Percentiles rank a stretch among this genome's conserved stretches.
These are phyloP conservation scores for Colletotrichum musicola DNA, from an alignment of 2,329 filamentous ascomycete species.

Conservation along the genomic window DNA sequence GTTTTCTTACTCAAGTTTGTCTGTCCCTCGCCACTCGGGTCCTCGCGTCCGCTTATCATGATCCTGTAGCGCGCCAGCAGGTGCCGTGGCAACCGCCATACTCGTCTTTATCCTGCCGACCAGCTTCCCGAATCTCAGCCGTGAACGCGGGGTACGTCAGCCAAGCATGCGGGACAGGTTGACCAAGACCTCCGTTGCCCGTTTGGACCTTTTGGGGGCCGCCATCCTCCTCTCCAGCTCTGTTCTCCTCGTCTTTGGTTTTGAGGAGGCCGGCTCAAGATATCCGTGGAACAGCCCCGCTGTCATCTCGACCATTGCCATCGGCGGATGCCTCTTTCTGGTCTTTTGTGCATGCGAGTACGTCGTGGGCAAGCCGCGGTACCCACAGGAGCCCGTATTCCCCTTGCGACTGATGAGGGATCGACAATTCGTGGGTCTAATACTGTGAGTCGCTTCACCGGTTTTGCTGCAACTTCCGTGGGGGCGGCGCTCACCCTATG, in stretches of 20 bases:
- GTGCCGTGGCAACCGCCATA: conserved; percentile 44
- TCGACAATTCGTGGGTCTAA: conserved; percentile 47
- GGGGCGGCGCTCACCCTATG: neutral
- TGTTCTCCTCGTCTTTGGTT: conserved; percentile 58
- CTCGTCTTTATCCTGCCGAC: conserved; percentile 45
- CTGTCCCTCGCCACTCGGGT: neutral
- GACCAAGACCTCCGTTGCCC: conserved; percentile 27
- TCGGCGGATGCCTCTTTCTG: conserved; percentile 47
- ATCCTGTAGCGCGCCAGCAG: conserved; percentile 46
- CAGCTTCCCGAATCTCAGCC: conserved; percentile 43
- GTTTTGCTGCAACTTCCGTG: conserved; percentile 14
- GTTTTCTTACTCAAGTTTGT: conserved; percentile 61
- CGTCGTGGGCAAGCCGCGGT: conserved; percentile 38
- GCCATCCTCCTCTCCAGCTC: conserved; percentile 54
- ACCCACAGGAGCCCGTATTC: conserved; percentile 50
- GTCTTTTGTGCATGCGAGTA: conserved; percentile 48
- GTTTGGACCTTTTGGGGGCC: conserved; percentile 42
- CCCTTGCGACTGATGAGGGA: conserved; percentile 49
- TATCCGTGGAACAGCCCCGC: conserved; percentile 57
- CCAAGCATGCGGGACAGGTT: conserved; percentile 40
- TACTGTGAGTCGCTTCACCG: conserved; percentile 46
- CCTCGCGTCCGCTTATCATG: neutral
- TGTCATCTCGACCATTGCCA: conserved; percentile 49
- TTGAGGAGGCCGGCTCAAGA: conserved; percentile 57
- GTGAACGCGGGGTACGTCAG: conserved; percentile 35